Evolutionary conservation across 495 filamentous ascomycete species (phyloP), one percentile per base, ranked within the genome.

Genomic region (Mytilinidion resinicola): DNA sequence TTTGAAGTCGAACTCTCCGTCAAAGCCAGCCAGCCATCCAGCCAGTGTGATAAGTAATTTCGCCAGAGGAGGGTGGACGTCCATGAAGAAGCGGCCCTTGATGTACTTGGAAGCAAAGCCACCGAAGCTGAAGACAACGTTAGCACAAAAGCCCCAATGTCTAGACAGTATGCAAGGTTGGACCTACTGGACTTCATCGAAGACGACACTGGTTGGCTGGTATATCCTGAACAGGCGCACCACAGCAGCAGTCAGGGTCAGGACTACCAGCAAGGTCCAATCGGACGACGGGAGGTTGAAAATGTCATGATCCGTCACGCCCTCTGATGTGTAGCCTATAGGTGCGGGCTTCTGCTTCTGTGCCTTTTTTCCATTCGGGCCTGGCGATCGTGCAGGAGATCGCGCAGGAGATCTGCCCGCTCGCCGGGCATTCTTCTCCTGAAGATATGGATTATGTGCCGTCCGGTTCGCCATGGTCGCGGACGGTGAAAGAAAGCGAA

Each of bases 51-150:
- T 87, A 63, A 98, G 83, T 59, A 98, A 76, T 75, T 98, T 98
- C 50, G 93, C 93, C 9, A 98, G 81, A n/a, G 93, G 93, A 14
- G 93, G 93, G 67, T 98, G 93, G 4, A 98, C 93, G 68, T 98
- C 93, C 93, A 98, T 98, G 72, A 98, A 98, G 78, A 98, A 98
- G 62, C 77, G 82, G 62, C 93, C 93, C 74, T 97, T 96, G 78
- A 98, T 97, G 70, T 98, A 98, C 71, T 98, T 97, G 59, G 88
- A 88, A 42, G 93, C 93, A 67, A 97, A 98, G 4, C 93, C 93
- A 66, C 93, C 93, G 74, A 98, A 98, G 72, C 91, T 67, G 38
- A 17, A 49, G 1, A n/a, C 17, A 41, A 7, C 30, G 42, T 65
- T 51, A 48, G 38, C 10, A 20, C 33, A 36, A 11, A 7, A 20